Evolutionary conservation across 129 eudicot species (phyloP).

Genomic region (Pseudognaphalium luteoalbum): DNA sequence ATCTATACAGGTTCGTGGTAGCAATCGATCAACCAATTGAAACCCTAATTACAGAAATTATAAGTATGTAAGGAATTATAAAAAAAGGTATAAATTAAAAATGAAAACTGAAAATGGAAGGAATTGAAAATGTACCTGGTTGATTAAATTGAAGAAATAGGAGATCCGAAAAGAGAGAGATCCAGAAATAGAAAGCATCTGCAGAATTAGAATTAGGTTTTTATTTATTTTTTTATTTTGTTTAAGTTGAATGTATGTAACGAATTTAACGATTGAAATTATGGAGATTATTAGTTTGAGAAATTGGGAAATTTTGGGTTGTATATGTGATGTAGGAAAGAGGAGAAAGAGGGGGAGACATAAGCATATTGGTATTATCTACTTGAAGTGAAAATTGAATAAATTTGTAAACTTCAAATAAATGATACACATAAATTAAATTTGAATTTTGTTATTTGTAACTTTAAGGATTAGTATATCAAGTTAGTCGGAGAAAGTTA

Average conservation of each 20-base stretch:
- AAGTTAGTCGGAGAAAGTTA: too few relatives aligned
- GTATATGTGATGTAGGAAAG: not conserved
- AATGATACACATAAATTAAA: too few relatives aligned
- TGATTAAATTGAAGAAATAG: slow-evolving; percentile 28
- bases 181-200: slow-evolving; percentile 37
- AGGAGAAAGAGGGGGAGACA: slow-evolving; percentile 26
- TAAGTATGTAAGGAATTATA: slow-evolving; percentile 17
- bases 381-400: slow-evolving; percentile 19
- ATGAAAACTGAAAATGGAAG: not conserved
- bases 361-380: slow-evolving; percentile 7
- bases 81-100: not conserved
- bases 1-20: slow-evolving; percentile 26
- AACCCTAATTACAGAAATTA: slow-evolving; percentile 32
- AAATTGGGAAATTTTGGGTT: too few relatives aligned
- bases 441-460: too few relatives aligned
- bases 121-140: slow-evolving; percentile 26
- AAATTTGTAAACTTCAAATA: too few relatives aligned
- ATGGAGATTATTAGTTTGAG: slow-evolving; percentile 12
- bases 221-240: not conserved
- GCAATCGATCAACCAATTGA: slow-evolving; percentile 40
- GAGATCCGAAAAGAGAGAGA: slow-evolving; percentile 53
- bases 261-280: slow-evolving; percentile 7
- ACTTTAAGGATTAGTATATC: too few relatives aligned
- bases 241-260: slow-evolving; percentile 13
- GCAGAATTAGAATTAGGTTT: slow-evolving; percentile 17